Base-by-base conservation (phyloP, 306 rosid species). In the Sindora glabra region DNA sequence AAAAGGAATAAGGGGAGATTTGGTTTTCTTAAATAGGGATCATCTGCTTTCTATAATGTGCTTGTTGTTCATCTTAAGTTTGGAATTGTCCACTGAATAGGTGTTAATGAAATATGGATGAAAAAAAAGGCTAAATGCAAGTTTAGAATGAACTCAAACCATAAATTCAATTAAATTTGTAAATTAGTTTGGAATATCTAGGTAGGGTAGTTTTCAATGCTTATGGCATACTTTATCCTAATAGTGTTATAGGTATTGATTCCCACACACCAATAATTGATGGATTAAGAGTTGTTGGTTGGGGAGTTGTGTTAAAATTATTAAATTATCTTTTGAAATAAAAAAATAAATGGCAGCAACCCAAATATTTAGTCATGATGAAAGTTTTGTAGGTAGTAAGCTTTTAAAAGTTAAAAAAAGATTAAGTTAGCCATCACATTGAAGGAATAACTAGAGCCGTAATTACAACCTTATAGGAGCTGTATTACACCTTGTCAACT, bases 251-350 rank as follows among this genome's bases (percentile, higher is more conserved):
- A 10, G 94, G 94, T 32, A 85, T 89, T 4, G 86, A 85, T 74
- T 85, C 89, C 5, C 94, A 85, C 63, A 82, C 94, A n/a, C 78
- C 94, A 0, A 85, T 82, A 89, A 85, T 85, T 25, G 94, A 85
- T 37, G 86, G 94, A 44, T 48, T 85, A 74, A 86, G 92, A 37
- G 85, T 85, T 66, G 92, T 86, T 65, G 92, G 92, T 25, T 85
- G 88, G 94, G 94, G 92, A 56, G 92, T 81, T 32, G 92, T n/a
- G n/a, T n/a, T n/a, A n/a, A n/a, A n/a, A n/a, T n/a, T n/a, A n/a
- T n/a, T n/a, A n/a, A n/a, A n/a, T n/a, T n/a, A n/a, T n/a, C n/a
- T n/a, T n/a, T n/a, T n/a, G n/a, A n/a, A n/a, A n/a, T n/a, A n/a
- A n/a, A n/a, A n/a, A n/a, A n/a, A n/a, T n/a, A n/a, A n/a, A n/a